Conservation (phyloP, 1,139 yeast genomes). For the Candida tropicalis region DNA sequence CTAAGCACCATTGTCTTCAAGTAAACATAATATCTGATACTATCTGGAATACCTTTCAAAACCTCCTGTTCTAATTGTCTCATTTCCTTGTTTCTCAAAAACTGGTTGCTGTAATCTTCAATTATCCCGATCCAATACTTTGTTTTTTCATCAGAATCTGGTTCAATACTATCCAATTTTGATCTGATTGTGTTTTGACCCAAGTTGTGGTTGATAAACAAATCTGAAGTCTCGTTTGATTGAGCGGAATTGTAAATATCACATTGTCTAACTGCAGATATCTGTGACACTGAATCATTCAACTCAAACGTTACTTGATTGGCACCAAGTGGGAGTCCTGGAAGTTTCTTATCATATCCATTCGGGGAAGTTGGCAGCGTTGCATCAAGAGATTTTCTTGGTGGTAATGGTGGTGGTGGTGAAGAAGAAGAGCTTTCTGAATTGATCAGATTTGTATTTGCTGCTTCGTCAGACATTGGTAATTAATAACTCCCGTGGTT, state of each 20-base stretch:
- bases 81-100: constrained; percentile 21
- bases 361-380: neutral
- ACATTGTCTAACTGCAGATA: constrained; percentile 36
- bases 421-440: neutral
- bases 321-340: constrained; percentile 10
- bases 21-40: constrained; percentile 34
- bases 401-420: constrained; percentile 12
- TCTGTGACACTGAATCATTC: constrained; percentile 28
- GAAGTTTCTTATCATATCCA: constrained; percentile 7
- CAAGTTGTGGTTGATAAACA: constrained; percentile 19
- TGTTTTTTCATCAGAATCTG: constrained; percentile 12
- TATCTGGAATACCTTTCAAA: constrained; percentile 35
- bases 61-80: constrained; percentile 30
- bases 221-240: constrained; percentile 41
- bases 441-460: neutral
- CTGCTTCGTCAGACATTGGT: constrained; percentile 1
- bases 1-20: constrained; percentile 36
- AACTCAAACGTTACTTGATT: constrained; percentile 10
- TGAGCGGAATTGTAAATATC: constrained; percentile 34
- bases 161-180: constrained; percentile 10
- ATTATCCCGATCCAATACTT: constrained; percentile 30
- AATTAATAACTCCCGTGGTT: neutral
- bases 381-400: constrained; percentile 7
- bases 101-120: constrained; percentile 25
- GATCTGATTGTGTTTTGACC: constrained; percentile 14